Percentiles rank a stretch among this genome's conserved stretches.
Conservation (phyloP, 495 filamentous ascomycete genomes). For the Usnea hakonensis region DNA sequence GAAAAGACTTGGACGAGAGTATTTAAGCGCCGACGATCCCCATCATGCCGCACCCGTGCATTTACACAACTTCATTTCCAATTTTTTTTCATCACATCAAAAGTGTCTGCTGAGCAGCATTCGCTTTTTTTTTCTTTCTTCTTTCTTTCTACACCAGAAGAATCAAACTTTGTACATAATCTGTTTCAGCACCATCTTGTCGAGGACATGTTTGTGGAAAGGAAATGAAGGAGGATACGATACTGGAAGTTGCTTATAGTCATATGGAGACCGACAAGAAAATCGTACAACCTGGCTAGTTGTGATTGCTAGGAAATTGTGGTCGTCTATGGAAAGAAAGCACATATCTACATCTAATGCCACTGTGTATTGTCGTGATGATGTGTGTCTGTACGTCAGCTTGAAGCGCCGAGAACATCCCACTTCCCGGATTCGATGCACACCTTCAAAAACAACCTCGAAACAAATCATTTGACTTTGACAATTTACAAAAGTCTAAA, state of each 20-base stretch:
- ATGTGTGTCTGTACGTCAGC: not conserved
- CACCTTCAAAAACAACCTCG: no score
- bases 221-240: not conserved
- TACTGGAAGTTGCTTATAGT: slow-evolving; percentile 4
- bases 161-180: slow-evolving; percentile 12
- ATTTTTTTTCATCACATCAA: slow-evolving; percentile 2
- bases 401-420: not conserved
- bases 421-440: no score
- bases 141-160: no score
- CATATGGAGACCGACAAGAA: not conserved
- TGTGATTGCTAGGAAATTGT: not conserved
- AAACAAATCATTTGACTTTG: no score
- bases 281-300: not conserved
- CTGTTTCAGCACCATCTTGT: slow-evolving; percentile 6
- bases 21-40: not conserved
- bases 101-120: slow-evolving; percentile 18
- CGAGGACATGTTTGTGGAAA: slow-evolving; percentile 1
- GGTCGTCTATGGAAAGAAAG: not conserved
- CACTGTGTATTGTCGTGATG: not conserved
- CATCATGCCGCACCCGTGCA: slow-evolving; percentile 4
- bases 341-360: not conserved
- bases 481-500: no score
- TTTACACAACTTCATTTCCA: slow-evolving; percentile 7
- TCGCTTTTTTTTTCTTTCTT: slow-evolving; percentile 6
- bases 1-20: no score